These are phyloP conservation scores for Spongospora subterranea DNA, from an alignment of 208 protist genomes.

Conservation along the genomic window DNA sequence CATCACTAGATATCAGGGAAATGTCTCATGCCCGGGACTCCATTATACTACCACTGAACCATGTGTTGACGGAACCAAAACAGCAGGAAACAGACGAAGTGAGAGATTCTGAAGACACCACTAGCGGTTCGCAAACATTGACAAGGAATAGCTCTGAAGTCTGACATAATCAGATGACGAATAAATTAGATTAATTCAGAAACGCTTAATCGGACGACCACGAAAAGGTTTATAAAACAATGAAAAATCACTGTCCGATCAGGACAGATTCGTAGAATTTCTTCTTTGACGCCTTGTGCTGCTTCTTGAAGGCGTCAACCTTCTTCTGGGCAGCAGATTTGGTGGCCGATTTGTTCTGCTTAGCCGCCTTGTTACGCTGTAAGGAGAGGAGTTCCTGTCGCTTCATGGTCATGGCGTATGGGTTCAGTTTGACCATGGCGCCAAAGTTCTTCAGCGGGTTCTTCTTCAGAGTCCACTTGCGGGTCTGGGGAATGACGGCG, in stretches of 20 bases:
- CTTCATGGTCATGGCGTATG: slow-evolving; percentile 73
- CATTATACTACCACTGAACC: no score
- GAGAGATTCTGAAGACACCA: no score
- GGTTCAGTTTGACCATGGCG: slow-evolving; percentile 83
- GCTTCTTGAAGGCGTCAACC: slow-evolving; percentile 53
- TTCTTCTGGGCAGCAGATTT: slow-evolving; percentile 57
- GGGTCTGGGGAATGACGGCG: slow-evolving; percentile 17
- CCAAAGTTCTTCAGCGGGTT: slow-evolving; percentile 78
- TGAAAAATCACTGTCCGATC: neutral
- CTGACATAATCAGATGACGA: neutral
- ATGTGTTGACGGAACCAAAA: no score
- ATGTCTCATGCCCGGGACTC: no score
- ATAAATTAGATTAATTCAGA: neutral
- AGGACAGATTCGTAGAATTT: slow-evolving; percentile 25
- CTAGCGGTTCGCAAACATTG: no score
- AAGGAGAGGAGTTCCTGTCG: slow-evolving; percentile 31
- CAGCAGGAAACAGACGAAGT: no score
- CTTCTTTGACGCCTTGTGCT: slow-evolving; percentile 23
- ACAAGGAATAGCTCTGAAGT: no score
- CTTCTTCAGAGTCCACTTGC: slow-evolving; percentile 55
- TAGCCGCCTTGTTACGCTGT: slow-evolving; percentile 27
- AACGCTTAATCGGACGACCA: neutral
- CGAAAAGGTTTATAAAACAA: neutral
- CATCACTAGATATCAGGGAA: no score
- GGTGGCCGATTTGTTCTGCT: neutral